Base-by-base conservation (phyloP, 192 early-diverging fungal genomes). In the Backusella liffmaniae region DNA sequence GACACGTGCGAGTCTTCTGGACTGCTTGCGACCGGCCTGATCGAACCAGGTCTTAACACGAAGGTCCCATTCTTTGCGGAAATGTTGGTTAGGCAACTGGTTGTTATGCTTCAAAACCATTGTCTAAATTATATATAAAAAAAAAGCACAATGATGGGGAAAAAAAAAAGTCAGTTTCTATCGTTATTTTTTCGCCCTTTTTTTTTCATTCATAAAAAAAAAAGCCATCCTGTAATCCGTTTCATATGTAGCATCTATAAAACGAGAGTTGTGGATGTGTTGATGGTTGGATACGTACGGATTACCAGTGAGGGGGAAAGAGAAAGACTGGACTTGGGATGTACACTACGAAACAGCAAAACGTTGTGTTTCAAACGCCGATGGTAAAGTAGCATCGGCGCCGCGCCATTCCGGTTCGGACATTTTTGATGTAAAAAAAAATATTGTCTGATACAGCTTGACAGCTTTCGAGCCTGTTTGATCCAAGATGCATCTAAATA, bases 31-130 rank as follows among this genome's bases (percentile, higher is more conserved):
- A 80, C 95, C 95, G 81, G 96, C 93, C 86, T 96, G 97, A 89
- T 98, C 92, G 90, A 99, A 99, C 96, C 96, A 98, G 79, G 96
- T 98, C 88, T 93, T 94, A 76, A 99, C 96, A 82, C 94, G 95
- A 78, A 87, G 82, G 86, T 97, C 94, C 97, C 96, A 98, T 89
- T 97, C 94, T 92, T 98, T 98, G 87, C 92, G 98, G 93, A 98
- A 96, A 86, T 99, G 98, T 81, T 88, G 86, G 86, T 95, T 96
- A 84, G 96, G 95, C 84, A 98, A 86, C 80, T 92, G 88, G 85
- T 96, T 96, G 92, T 97, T 98, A 91, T 96, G 95, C 90, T 92
- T 96, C 92, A 95, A 81, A 75, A 81, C 80, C 80, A 81, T 81
- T 49, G 73, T 79, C 73, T 79, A 51, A 53, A 67, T 9, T 67